Conservation (phyloP, 2,329 filamentous ascomycete genomes). For the Aspergillus tanneri region DNA sequence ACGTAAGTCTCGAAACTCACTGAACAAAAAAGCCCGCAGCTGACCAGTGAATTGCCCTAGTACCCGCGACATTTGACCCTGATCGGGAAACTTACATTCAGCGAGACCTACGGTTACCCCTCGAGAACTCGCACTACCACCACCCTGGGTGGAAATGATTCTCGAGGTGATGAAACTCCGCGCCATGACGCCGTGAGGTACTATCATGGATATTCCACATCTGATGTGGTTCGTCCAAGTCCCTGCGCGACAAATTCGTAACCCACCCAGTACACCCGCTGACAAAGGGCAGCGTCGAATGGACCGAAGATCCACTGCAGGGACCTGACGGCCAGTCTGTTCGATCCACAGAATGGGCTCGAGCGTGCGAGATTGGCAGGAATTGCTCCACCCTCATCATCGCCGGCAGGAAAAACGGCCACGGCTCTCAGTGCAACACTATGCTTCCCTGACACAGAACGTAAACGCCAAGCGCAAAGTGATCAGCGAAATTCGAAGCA, state of each 20-base stretch:
- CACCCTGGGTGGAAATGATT: constrained; percentile 24
- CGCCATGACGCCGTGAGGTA: too few relatives aligned
- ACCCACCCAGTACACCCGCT: too few relatives aligned
- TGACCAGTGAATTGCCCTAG: constrained; percentile 28
- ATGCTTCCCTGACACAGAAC: constrained; percentile 41
- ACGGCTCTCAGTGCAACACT: constrained; percentile 45
- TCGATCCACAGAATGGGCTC: too few relatives aligned
- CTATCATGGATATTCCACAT: too few relatives aligned
- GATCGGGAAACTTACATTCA: constrained; percentile 28
- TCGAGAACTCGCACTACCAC: constrained; percentile 21
- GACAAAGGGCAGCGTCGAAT: too few relatives aligned
- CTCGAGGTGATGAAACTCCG: too few relatives aligned
- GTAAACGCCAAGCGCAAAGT: constrained; percentile 35
- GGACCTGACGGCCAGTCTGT: too few relatives aligned
- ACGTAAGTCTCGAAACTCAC: constrained; percentile 9
- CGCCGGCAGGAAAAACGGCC: constrained; percentile 48
- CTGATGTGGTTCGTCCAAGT: too few relatives aligned
- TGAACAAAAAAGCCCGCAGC: too few relatives aligned
- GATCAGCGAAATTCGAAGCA: constrained; percentile 39
- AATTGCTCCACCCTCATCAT: constrained; percentile 35
- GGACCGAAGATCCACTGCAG: too few relatives aligned
- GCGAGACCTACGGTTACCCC: constrained; percentile 24
- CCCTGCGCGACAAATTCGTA: too few relatives aligned
- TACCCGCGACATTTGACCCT: constrained; percentile 28
- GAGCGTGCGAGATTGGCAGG: too few relatives aligned